Evolutionary conservation across 1,284 basidiomycete genomes (phyloP).

Genomic region (Neolentinus lepideus): DNA sequence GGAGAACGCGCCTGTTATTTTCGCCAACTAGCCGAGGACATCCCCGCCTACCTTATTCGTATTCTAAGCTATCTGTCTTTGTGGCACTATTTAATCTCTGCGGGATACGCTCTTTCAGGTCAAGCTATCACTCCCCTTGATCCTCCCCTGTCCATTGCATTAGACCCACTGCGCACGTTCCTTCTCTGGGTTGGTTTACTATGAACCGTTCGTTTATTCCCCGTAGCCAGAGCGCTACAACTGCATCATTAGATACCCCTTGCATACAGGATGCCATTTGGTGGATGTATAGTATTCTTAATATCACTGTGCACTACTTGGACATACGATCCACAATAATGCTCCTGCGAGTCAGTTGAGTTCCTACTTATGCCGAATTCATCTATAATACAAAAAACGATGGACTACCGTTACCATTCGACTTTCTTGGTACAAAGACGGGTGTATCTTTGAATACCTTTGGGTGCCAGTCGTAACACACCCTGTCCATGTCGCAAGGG

Average conservation of each 20-base stretch:
- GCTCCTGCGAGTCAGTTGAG: no score
- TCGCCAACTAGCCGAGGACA: conserved; percentile 21
- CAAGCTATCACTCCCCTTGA: neutral
- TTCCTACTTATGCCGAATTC: no score
- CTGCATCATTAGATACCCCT: neutral
- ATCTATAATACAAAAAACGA: no score
- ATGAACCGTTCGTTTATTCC: neutral
- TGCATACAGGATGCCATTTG: neutral
- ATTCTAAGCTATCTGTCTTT: neutral
- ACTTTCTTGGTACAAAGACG: no score
- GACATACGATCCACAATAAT: no score
- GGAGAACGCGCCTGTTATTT: conserved; percentile 74
- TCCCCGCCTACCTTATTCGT: neutral
- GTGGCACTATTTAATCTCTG: neutral
- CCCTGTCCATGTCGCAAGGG: no score
- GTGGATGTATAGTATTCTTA: neutral
- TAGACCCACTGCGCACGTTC: neutral
- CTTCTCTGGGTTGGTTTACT: neutral
- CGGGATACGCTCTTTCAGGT: neutral
- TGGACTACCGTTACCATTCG: no score
- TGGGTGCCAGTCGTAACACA: no score
- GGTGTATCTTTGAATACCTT: no score
- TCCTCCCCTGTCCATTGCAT: neutral
- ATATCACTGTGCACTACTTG: neutral
- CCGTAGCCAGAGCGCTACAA: neutral